Percentiles rank a stretch among this genome's conserved stretches.
Conservation (phyloP, 495 filamentous ascomycete genomes). For the Neurospora sublineolata region DNA sequence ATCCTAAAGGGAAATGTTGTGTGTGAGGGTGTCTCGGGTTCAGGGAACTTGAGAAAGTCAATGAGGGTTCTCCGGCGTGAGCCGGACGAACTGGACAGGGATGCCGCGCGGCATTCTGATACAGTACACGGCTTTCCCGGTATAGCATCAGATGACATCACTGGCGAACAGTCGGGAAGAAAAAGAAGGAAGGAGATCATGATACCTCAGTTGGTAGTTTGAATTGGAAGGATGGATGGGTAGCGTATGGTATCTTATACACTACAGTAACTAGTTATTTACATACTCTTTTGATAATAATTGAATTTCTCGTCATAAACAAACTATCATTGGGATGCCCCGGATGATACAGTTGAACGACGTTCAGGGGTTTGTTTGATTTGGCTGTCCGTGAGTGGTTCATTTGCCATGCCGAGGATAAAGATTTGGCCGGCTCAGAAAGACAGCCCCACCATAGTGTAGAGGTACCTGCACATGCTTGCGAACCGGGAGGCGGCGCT, state of each 20-base stretch:
- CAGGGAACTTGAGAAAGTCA: background rate
- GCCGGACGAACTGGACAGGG: background rate
- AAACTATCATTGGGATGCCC: background rate
- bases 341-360: background rate
- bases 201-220: background rate
- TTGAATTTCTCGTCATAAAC: background rate
- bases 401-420: slow-evolving; percentile 5
- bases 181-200: background rate
- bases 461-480: slow-evolving; percentile 4
- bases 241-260: background rate
- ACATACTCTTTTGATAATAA: background rate
- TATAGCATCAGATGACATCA: background rate
- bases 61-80: background rate
- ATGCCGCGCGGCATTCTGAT: background rate
- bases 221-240: background rate
- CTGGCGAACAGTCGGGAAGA: background rate
- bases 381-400: background rate
- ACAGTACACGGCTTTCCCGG: background rate
- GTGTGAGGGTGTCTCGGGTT: background rate
- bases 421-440: background rate
- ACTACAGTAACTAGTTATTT: background rate
- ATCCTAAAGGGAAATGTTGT: background rate
- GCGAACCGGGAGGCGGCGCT: background rate
- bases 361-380: background rate
- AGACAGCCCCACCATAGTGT: background rate